Base-by-base conservation (phyloP, 176 grass and related monocot species). In the Lolium perenne region DNA sequence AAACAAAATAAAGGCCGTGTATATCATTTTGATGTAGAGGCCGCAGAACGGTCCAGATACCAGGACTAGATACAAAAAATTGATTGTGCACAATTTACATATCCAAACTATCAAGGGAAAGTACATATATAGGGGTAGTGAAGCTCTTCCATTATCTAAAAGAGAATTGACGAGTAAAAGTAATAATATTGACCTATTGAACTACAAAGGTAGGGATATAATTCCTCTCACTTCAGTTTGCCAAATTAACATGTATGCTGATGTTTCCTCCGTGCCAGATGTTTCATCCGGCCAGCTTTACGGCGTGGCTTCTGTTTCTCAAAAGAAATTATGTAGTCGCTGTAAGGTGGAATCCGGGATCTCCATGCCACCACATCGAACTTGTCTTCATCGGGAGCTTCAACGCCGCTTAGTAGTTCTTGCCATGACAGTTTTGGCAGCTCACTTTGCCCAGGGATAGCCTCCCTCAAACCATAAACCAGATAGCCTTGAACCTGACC, bases 401-500 rank as follows among this genome's bases (percentile, higher is more conserved):
- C 18, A 14, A 50, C 60, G 48, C 60, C 59, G 22, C 16, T 57
- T 46, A 88, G 58, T 5, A 82, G 4, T 38, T 77, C 86, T 38
- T 29, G 16, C 14, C 70, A 59, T 9, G 38, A 77, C 12, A 56
- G 35, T 47, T 58, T 21, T 15, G 71, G 71, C 6, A 82, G 71
- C 59, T 82, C 79, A 82, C 17, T 56, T 61, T 88, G 40, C 49
- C 32, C 71, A 83, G 80, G 61, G 40, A 0, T 12, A 71, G 23
- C 72, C 23, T 69, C 63, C 72, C 80, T 83, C 2, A 88, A 53
- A 83, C 82, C 73, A 60, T 83, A 71, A 12, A 88, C 71, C 80
- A 78, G 11, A 8, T 51, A 83, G 17, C 62, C 61, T 69, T 70
- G 32, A 59, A 2, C 18, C n/a, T 32, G 64, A 71, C 50, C 40